A percentile compares a stretch with the other conserved stretches of the same genome.
Conservation (phyloP, 768 basidiomycete genomes). For the Kwoniella dejecticola region DNA sequence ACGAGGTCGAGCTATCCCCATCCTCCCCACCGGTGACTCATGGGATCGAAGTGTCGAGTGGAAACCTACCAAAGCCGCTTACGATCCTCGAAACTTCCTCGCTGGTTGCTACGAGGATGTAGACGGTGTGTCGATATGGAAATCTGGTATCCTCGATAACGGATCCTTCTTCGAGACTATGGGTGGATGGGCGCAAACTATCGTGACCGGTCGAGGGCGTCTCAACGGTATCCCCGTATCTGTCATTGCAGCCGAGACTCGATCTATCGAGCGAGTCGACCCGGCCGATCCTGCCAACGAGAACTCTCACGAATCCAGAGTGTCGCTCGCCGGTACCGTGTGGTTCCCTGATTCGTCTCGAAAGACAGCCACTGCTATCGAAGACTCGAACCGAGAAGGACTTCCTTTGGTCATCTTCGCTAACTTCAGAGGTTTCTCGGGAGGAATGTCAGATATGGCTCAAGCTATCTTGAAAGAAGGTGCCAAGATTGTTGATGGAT, state of each 20-base stretch:
- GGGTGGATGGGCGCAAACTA: slow-evolving; percentile 98
- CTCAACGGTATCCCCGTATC: slow-evolving; percentile 96
- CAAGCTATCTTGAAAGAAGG: slow-evolving; percentile 97
- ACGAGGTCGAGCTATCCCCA: slow-evolving; percentile 76
- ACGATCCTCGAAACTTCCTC: slow-evolving; percentile 98
- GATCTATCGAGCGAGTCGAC: slow-evolving; percentile 92
- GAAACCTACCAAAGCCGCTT: slow-evolving; percentile 81
- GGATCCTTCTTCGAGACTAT: slow-evolving; percentile 98
- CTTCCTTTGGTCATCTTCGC: slow-evolving; percentile 97
- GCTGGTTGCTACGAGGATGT: slow-evolving; percentile 86
- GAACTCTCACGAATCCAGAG: slow-evolving; percentile 90
- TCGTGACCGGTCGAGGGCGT: slow-evolving; percentile 93
- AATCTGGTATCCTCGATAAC: slow-evolving; percentile 93
- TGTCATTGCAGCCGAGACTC: slow-evolving; percentile 85
- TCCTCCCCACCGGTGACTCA: slow-evolving; percentile 68
- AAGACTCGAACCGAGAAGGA: slow-evolving; percentile 96
- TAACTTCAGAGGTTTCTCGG: slow-evolving; percentile 99
- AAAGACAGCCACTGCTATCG: slow-evolving; percentile 99
- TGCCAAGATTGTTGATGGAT: slow-evolving; percentile 96
- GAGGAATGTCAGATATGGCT: slow-evolving; percentile 67
- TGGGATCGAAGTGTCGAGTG: slow-evolving; percentile 95
- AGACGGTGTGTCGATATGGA: slow-evolving; percentile 65
- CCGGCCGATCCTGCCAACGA: slow-evolving; percentile 98
- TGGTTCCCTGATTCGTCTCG: slow-evolving; percentile 99
- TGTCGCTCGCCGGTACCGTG: slow-evolving; percentile 96